phyloP scores from a whole-genome alignment of 2,329 filamentous ascomycete species.

The Alternaria arborescens region DNA sequence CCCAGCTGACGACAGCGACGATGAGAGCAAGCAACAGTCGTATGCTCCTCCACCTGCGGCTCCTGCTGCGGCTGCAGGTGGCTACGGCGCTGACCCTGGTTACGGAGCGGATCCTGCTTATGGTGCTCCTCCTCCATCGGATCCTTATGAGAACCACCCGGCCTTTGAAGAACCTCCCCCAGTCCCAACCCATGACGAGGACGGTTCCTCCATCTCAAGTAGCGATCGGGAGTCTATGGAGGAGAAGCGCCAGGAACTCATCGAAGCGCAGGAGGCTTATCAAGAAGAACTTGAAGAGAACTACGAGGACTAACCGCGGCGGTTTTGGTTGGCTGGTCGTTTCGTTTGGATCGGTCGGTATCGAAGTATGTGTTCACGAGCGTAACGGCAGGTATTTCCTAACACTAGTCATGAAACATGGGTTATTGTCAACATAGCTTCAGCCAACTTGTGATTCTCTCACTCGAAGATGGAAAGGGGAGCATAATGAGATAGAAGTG shows the following conservation, averaged over 20 bases:
- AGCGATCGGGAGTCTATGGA: slow-evolving; percentile 55
- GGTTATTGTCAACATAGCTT: slow-evolving; percentile 17
- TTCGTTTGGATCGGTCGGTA: background rate
- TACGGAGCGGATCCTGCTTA: slow-evolving; percentile 24
- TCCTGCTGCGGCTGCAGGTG: slow-evolving; percentile 21
- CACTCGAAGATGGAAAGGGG: background rate
- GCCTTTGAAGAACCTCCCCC: slow-evolving; percentile 41
- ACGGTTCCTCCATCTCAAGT: slow-evolving; percentile 52
- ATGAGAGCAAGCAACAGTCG: slow-evolving; percentile 37
- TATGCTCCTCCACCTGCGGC: slow-evolving; percentile 27
- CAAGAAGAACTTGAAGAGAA: slow-evolving; percentile 56
- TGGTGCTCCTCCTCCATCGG: slow-evolving; percentile 19
- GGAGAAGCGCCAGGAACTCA: slow-evolving; percentile 62
- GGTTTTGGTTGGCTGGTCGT: background rate
- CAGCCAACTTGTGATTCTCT: slow-evolving; percentile 19
- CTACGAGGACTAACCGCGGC: slow-evolving; percentile 33
- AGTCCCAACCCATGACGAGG: slow-evolving; percentile 53
- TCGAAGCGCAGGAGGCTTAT: slow-evolving; percentile 63
- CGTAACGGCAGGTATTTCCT: slow-evolving; percentile 6
- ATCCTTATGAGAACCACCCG: slow-evolving; percentile 24
- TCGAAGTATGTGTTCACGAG: background rate
- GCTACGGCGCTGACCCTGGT: slow-evolving; percentile 20
- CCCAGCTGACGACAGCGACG: slow-evolving; percentile 38
- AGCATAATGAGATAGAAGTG: background rate
- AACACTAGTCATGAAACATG: background rate